A percentile compares a stretch with the other conserved stretches of the same genome.
phyloP scores from a whole-genome alignment of 2,329 filamentous ascomycete species.

The Venturiaceae sp. region DNA sequence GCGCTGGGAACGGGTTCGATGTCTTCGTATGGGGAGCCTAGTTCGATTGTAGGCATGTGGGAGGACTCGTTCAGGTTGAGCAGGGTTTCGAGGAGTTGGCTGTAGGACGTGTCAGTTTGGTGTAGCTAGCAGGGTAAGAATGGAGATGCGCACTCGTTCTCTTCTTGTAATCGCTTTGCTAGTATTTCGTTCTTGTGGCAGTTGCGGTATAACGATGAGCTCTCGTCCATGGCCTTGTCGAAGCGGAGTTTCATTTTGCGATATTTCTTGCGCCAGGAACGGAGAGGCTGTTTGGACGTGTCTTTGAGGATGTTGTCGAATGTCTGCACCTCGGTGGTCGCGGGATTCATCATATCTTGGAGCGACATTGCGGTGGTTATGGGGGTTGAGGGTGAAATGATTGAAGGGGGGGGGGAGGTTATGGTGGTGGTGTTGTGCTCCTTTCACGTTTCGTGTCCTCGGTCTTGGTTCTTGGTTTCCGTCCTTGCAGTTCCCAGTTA shows the following conservation, averaged over 20 bases:
- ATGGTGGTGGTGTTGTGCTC: background rate
- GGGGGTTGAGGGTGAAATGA: background rate
- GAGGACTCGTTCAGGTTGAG: slow-evolving; percentile 80
- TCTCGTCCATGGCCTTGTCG: slow-evolving; percentile 67
- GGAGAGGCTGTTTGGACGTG: slow-evolving; percentile 7
- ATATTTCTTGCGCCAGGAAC: slow-evolving; percentile 65
- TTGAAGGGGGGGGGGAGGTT: background rate
- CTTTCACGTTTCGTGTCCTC: too few species aligned
- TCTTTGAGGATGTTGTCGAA: slow-evolving; percentile 8
- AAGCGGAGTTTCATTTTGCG: slow-evolving; percentile 78
- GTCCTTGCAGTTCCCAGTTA: too few species aligned
- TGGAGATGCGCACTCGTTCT: slow-evolving; percentile 68
- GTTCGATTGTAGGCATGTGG: slow-evolving; percentile 71
- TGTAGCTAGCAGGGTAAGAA: slow-evolving; percentile 10
- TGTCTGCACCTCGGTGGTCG: slow-evolving; percentile 3
- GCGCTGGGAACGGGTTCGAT: slow-evolving; percentile 13
- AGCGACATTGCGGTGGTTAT: background rate
- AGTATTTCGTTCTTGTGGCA: slow-evolving; percentile 74
- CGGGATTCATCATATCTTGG: slow-evolving; percentile 3
- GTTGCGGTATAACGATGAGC: slow-evolving; percentile 71
- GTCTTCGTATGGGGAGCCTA: slow-evolving; percentile 28
- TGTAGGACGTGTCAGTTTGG: slow-evolving; percentile 26
- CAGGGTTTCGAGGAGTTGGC: slow-evolving; percentile 79
- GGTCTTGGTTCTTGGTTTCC: too few species aligned
- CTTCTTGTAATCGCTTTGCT: slow-evolving; percentile 73